A percentile compares a stretch with the other conserved stretches of the same genome.
Conservation (phyloP, 306 rosid genomes). For the Cucumis hystrix region DNA sequence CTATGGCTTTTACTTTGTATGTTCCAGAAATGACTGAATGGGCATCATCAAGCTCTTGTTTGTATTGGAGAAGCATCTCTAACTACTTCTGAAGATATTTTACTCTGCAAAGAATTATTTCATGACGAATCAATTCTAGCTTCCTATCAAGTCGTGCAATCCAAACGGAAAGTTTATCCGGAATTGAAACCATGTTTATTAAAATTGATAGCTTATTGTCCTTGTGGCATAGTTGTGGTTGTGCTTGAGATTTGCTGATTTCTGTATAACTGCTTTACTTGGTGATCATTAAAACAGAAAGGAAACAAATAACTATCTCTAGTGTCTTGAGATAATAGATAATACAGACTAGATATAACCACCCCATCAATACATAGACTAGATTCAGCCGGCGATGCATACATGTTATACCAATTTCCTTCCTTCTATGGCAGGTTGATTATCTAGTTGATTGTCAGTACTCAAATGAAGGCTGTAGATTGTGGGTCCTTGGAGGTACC, state of each 20-base stretch:
- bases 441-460: conserved; percentile 82
- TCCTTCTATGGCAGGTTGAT: conserved; percentile 48
- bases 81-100: too few species aligned
- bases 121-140: too few species aligned
- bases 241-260: neutral
- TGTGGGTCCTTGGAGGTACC: conserved; percentile 80
- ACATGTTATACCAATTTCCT: neutral
- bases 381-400: neutral
- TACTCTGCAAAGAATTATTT: too few species aligned
- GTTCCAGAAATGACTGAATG: too few species aligned
- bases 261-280: neutral
- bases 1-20: too few species aligned
- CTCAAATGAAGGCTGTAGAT: conserved; percentile 43
- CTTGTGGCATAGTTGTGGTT: neutral
- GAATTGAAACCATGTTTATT: neutral
- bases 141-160: too few species aligned
- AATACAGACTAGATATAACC: neutral
- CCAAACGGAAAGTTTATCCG: too few species aligned
- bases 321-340: neutral
- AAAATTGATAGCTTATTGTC: neutral
- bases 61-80: too few species aligned
- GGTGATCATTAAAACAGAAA: neutral
- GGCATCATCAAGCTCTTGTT: too few species aligned
- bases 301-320: neutral
- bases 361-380: neutral